phyloP scores from a whole-genome alignment of 225 moss, liverwort and hornwort genomes.

The Marchantia polymorpha region DNA sequence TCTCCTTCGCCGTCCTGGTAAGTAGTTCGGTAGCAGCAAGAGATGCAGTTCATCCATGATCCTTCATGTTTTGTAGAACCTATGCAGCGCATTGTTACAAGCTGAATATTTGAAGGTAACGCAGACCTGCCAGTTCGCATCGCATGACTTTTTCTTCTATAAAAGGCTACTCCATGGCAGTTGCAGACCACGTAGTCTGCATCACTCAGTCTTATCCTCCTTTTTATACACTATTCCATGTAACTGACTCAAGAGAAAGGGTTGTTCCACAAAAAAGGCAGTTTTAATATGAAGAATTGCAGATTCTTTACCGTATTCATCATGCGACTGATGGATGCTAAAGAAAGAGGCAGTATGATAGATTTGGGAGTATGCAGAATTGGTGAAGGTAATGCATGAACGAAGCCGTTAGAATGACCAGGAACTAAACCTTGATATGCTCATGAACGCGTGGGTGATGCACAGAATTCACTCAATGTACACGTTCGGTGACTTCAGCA shows the following conservation, averaged over 20 bases:
- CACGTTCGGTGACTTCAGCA: background rate
- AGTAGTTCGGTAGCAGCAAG: background rate
- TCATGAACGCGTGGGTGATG: background rate
- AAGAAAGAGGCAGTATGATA: background rate
- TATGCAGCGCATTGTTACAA: background rate
- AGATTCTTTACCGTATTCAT: background rate
- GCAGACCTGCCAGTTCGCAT: background rate
- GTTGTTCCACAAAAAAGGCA: background rate
- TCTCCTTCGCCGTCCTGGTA: background rate
- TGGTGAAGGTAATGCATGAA: background rate
- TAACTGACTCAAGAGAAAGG: background rate
- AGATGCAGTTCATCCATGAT: background rate
- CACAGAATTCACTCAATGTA: background rate
- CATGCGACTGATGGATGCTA: background rate
- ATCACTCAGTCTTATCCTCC: background rate
- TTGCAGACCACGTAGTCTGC: background rate
- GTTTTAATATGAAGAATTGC: background rate
- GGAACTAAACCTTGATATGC: background rate
- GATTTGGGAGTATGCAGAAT: background rate
- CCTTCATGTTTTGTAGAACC: background rate
- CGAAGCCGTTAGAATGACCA: background rate
- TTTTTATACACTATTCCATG: too few relatives aligned
- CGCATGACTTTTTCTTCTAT: background rate
- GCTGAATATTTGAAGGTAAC: background rate
- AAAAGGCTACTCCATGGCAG: background rate